Percentiles rank a stretch among this genome's conserved stretches.
Conservation (phyloP, 1,139 yeast genomes). For the Candida labiduridarum region DNA sequence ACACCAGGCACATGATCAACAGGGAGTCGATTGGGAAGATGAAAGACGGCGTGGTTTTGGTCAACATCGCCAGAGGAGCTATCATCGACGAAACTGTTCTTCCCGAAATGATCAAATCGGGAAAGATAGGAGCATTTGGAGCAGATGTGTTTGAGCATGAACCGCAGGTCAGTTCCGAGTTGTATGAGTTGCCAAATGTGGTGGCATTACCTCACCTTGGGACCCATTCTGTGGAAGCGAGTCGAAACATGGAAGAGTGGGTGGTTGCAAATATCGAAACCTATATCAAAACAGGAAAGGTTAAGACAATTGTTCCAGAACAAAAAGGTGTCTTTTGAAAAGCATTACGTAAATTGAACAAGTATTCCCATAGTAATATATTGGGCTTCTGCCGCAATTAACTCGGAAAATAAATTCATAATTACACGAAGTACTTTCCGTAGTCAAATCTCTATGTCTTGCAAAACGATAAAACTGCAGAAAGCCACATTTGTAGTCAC, state of each 20-base stretch:
- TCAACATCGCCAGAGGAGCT: conserved; percentile 77
- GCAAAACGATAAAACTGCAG: too few species aligned
- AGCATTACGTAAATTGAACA: background rate
- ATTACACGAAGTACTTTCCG: too few species aligned
- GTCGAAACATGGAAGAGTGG: conserved; percentile 56
- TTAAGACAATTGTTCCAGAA: conserved; percentile 68
- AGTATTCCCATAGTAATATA: background rate
- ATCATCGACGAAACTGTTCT: conserved; percentile 68
- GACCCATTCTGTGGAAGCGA: conserved; percentile 64
- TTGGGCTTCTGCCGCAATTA: background rate
- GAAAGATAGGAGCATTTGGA: conserved; percentile 72
- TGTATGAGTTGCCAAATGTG: conserved; percentile 56
- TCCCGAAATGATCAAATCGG: conserved; percentile 60
- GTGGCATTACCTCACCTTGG: conserved; percentile 85
- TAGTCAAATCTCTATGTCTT: too few species aligned
- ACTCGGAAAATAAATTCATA: too few species aligned
- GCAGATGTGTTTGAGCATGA: conserved; percentile 83
- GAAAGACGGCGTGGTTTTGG: conserved; percentile 65
- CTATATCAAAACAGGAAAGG: conserved; percentile 57
- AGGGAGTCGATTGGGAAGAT: conserved; percentile 52
- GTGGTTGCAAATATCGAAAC: conserved; percentile 47
- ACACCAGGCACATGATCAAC: conserved; percentile 61
- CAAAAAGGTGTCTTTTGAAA: conserved; percentile 25
- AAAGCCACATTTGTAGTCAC: too few species aligned
- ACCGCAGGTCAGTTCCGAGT: conserved; percentile 65